Evolutionary conservation across 1,139 yeast genomes (phyloP), one percentile per base, ranked within the genome.

Genomic region (Kodamaea arcana): DNA sequence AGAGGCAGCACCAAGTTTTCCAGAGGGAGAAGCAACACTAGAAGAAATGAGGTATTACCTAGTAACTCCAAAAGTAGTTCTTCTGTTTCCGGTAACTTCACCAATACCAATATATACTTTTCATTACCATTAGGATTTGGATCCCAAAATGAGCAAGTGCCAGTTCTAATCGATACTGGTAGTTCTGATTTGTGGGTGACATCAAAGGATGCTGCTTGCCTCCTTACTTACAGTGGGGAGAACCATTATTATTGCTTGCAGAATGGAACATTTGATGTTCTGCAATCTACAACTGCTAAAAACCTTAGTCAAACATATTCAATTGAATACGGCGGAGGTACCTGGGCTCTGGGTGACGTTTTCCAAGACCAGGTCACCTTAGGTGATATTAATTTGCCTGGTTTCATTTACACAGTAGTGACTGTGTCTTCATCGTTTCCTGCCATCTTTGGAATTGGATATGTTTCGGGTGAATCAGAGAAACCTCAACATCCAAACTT

Each of bases 121-220:
- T n/a, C n/a, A n/a, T n/a, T n/a, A n/a, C n/a, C n/a, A n/a, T n/a
- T n/a, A n/a, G 22, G 22, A 18, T 6, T 43, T 11, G 45, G 45
- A n/a, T 40, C 45, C 7, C 27, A 40, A 22, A 20, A 36, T 1
- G 42, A 38, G 27, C 14, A 17, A 5, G 27, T 42, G 7, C 28
- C 32, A 15, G 42, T 45, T 8, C 41, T 39, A 11, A 16, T 52
- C 24, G 54, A 50, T 30, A 50, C 56, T 5, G 55, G 56, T 7
- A 43, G 49, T 21, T 41, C 54, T 4, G 55, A 51, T 33, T 44
- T 50, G 34, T 52, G 56, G 56, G 38, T 33, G 15, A 37, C 38
- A 15, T 35, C 34, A 6, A 39, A 33, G 15, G 32, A 36, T 12
- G 36, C 46, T 10, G 15, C 20, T 4, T 12, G 21, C 15, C 22